Conservation (phyloP, 1,284 basidiomycete genomes). For the Naganishia sp. region DNA sequence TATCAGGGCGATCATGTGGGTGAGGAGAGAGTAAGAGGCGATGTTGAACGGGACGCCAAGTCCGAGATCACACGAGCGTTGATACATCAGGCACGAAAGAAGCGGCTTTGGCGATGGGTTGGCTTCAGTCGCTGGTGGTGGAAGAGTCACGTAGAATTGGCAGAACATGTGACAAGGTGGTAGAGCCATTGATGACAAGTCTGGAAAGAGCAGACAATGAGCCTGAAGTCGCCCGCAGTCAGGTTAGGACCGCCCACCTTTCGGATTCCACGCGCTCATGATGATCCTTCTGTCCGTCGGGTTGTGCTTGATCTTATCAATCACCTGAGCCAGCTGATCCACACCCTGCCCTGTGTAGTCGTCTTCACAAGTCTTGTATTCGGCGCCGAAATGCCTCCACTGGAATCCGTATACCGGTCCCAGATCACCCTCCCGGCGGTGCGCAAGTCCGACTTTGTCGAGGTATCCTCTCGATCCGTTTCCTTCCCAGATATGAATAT, state of each 20-base stretch:
- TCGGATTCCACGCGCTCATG: slow-evolving; percentile 95
- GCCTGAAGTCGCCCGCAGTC: not conserved
- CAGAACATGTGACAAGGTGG: slow-evolving; percentile 98
- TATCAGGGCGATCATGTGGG: slow-evolving; percentile 92
- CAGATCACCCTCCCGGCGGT: slow-evolving; percentile 87
- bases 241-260: slow-evolving; percentile 61
- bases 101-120: slow-evolving; percentile 60
- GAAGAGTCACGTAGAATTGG: slow-evolving; percentile 93
- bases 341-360: slow-evolving; percentile 88
- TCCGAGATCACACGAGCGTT: slow-evolving; percentile 94
- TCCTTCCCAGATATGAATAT: slow-evolving; percentile 96
- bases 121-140: slow-evolving; percentile 56
- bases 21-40: slow-evolving; percentile 92
- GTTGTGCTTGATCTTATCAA: slow-evolving; percentile 86
- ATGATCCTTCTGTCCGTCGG: slow-evolving; percentile 97
- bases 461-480: slow-evolving; percentile 89
- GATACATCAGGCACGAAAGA: slow-evolving; percentile 95
- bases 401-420: slow-evolving; percentile 99
- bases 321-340: slow-evolving; percentile 86
- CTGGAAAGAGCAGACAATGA: slow-evolving; percentile 55
- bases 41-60: slow-evolving; percentile 99
- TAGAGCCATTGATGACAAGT: slow-evolving; percentile 89
- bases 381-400: slow-evolving; percentile 96
- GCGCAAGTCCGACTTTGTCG: slow-evolving; percentile 75
- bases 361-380: slow-evolving; percentile 76